Percentiles rank a stretch among this genome's conserved stretches.
Evolutionary conservation across 2,329 filamentous ascomycete species (phyloP).

Genomic region (Plenodomus lindquistii): DNA sequence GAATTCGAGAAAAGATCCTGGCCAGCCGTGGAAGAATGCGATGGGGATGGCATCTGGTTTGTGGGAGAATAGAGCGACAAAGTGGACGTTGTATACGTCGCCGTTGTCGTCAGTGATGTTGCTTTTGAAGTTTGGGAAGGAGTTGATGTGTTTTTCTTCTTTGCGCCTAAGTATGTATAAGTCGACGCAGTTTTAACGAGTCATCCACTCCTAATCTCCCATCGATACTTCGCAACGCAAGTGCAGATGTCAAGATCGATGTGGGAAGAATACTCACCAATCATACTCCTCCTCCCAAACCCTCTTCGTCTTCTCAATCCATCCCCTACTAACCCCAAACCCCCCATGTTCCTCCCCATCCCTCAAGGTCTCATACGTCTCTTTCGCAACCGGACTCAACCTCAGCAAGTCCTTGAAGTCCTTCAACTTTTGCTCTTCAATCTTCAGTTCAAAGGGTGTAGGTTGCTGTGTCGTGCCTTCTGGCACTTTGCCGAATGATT

Average conservation of each 20-base stretch:
- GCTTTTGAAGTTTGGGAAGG: constrained; percentile 55
- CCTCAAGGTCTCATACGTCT: constrained; percentile 34
- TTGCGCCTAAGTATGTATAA: constrained; percentile 31
- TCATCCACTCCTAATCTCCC: not conserved
- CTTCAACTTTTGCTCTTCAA: constrained; percentile 32
- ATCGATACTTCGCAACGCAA: not conserved
- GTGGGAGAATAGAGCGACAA: constrained; percentile 58
- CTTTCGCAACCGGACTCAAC: constrained; percentile 35
- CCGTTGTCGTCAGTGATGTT: constrained; percentile 48
- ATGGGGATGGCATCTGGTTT: constrained; percentile 56
- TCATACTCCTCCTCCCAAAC: constrained; percentile 40
- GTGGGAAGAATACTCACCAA: constrained; percentile 31
- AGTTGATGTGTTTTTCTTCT: constrained; percentile 52
- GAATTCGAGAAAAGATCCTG: constrained; percentile 59
- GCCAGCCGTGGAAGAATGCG: constrained; percentile 61
- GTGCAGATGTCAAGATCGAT: not conserved
- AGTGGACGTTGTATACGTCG: constrained; percentile 53
- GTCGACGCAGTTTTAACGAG: not conserved
- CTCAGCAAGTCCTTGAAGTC: constrained; percentile 35
- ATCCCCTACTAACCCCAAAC: constrained; percentile 37
- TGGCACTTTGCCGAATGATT: not conserved
- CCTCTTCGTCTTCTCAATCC: constrained; percentile 34
- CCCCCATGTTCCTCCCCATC: constrained; percentile 30
- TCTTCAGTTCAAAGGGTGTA: constrained; percentile 27
- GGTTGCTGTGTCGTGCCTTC: not conserved